phyloP scores from a whole-genome alignment of 2,329 filamentous ascomycete species.

The Fusarium oligoseptatum region DNA sequence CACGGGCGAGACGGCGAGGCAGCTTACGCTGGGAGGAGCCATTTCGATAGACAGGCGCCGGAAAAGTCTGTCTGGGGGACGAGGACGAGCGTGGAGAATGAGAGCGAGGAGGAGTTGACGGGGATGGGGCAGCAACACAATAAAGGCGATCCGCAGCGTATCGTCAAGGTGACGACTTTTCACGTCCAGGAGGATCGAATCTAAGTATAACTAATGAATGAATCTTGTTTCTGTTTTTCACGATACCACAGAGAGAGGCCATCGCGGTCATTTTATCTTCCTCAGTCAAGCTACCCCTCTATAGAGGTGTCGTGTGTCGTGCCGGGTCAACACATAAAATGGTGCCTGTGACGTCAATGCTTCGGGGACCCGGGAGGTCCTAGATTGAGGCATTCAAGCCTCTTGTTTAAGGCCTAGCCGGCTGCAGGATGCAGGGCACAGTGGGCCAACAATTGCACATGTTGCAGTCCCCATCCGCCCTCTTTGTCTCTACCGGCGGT shows the following conservation, averaged over 20 bases:
- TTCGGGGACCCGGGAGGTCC: constrained; percentile 6
- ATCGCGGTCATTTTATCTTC: constrained; percentile 7
- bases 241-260: background rate
- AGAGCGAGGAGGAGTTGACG: constrained; percentile 41
- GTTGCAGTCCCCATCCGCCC: background rate
- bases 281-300: background rate
- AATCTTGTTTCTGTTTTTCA: constrained; percentile 2
- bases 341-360: constrained; percentile 31
- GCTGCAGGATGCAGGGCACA: background rate
- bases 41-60: constrained; percentile 26
- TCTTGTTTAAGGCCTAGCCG: background rate
- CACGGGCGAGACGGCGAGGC: constrained; percentile 36
- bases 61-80: constrained; percentile 39
- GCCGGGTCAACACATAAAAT: constrained; percentile 8
- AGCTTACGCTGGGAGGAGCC: constrained; percentile 35
- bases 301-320: background rate
- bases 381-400: background rate
- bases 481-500: background rate
- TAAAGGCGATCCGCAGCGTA: constrained; percentile 20
- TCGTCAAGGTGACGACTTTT: constrained; percentile 38
- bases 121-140: constrained; percentile 10
- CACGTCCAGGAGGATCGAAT: constrained; percentile 31
- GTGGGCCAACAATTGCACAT: background rate
- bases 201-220: constrained; percentile 30
- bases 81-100: constrained; percentile 21